Percentiles rank a stretch among this genome's conserved stretches.
Conservation (phyloP, 148 eudicot species). For the Vaccinium macrocarpon region DNA sequence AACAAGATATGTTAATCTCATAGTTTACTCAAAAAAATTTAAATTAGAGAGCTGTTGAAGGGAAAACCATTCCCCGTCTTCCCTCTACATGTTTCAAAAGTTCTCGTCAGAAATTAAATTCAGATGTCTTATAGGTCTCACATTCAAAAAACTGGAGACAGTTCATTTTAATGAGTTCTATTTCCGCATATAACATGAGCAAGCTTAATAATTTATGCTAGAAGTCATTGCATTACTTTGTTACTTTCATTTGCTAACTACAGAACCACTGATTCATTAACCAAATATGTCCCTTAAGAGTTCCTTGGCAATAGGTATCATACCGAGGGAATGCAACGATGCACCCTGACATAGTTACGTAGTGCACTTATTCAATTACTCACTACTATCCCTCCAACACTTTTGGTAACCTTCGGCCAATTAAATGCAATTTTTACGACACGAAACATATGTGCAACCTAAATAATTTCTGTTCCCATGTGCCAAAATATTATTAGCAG, state of each 20-base stretch:
- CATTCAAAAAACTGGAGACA: neutral
- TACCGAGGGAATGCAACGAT: neutral
- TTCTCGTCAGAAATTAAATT: neutral
- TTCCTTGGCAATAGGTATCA: neutral
- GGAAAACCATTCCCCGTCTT: neutral
- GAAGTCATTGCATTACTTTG: neutral
- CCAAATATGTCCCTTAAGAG: neutral
- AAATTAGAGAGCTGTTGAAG: neutral
- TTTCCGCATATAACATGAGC: neutral
- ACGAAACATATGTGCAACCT: neutral
- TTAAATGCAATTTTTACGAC: neutral
- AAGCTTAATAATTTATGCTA: neutral
- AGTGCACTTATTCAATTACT: neutral
- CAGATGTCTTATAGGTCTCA: neutral
- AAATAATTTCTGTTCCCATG: neutral
- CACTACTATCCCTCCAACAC: neutral
- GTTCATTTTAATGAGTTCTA: neutral
- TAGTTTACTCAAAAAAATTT: neutral
- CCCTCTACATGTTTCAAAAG: neutral
- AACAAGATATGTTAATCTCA: neutral
- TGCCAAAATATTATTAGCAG: neutral
- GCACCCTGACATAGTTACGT: neutral
- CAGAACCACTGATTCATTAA: neutral
- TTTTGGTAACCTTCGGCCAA: neutral
- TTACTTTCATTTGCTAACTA: neutral